These are phyloP conservation scores for Solanum ahanhuiri DNA, from an alignment of 257 asterid species.

Conservation along the genomic window DNA sequence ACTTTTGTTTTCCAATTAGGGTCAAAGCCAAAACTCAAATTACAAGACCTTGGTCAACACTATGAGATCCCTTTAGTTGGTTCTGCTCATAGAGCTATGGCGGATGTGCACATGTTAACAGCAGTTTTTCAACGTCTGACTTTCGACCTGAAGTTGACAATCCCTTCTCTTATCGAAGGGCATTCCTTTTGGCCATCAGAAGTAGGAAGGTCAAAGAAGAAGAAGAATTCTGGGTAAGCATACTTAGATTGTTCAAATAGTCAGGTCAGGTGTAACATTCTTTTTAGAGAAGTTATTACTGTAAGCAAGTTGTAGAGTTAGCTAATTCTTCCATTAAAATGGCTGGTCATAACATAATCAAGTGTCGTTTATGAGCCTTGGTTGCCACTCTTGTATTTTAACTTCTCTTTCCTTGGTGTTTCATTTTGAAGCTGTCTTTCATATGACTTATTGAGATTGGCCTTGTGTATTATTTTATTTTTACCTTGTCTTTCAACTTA, in stretches of 20 bases:
- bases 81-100: slow-evolving; percentile 71
- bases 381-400: not conserved
- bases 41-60: slow-evolving; percentile 54
- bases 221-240: slow-evolving; percentile 12
- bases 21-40: slow-evolving; percentile 19
- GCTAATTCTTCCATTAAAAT: not conserved
- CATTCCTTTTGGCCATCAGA: slow-evolving; percentile 33
- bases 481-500: not conserved
- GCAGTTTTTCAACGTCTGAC: slow-evolving; percentile 63
- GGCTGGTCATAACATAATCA: not conserved
- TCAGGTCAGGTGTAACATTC: not conserved
- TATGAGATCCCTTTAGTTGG: slow-evolving; percentile 49
- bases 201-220: slow-evolving; percentile 14
- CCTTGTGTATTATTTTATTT: not conserved
- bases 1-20: slow-evolving; percentile 27
- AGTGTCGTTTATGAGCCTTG: not conserved
- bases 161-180: slow-evolving; percentile 37
- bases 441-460: not conserved
- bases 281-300: not conserved
- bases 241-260: not conserved
- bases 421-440: not conserved
- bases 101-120: slow-evolving; percentile 63
- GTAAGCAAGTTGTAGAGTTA: not conserved
- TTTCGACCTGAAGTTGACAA: slow-evolving; percentile 38
- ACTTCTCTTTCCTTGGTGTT: not conserved